Base-by-base conservation (phyloP, 176 grass and related monocot species). In the Oryza meridionalis region DNA sequence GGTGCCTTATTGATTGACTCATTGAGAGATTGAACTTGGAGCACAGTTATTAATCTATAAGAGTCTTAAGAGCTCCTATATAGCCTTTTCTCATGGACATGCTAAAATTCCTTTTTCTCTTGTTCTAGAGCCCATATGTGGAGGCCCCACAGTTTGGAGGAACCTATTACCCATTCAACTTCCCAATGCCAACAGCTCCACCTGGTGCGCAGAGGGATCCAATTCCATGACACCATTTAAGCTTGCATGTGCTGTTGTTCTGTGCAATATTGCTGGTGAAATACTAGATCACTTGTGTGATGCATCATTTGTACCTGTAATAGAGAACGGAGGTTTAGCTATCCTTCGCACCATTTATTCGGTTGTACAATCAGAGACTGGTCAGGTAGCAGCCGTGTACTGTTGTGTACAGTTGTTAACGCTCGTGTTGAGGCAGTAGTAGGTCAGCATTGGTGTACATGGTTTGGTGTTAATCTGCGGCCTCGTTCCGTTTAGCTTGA, bases 121-220 rank as follows among this genome's bases (percentile, higher is more conserved):
- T 86, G 17, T 90, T 59, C 69, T 58, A 99, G 96, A 99, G 93
- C 76, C 96, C 96, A 35, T 99, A 99, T 72, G 96, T 99, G 81
- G 91, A 99, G 86, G 91, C 93, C 3, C 96, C 96, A 66, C 91
- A 70, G 74, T 92, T 96, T 42, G 86, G 70, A 0, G 93, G 86
- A 90, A 42, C 86, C 82, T 70, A 85, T 33, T 97, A 44, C 66
- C 67, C 85, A 0, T 87, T 84, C 43, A 84, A 88, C 82, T 94
- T 99, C 15, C 96, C 96, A 9, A 99, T 96, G 90, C 96, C 96
- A 45, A 90, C 89, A 6, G 88, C 96, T 76, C 96, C 96, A 61
- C 96, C 96, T 7, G 96, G 93, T 19, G 93, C 89, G 0, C 91
- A 92, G 47, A 92, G 91, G 89, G 86, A 92, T 81, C 65, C 82